phyloP scores from a whole-genome alignment of 495 filamentous ascomycete genomes.

The Talaromyces thailandensis region DNA sequence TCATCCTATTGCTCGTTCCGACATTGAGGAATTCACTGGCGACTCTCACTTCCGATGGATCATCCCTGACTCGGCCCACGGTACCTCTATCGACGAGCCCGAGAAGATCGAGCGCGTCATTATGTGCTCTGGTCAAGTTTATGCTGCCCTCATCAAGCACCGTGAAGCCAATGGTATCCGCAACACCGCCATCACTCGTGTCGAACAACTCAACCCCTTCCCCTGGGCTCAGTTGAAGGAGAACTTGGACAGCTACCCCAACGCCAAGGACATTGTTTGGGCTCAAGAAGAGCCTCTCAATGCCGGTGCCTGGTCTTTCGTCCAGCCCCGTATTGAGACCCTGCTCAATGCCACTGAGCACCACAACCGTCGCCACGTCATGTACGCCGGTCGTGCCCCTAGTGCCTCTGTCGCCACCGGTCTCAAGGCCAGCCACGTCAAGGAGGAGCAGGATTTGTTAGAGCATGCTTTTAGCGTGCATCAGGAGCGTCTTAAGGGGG shows the following conservation, averaged over 20 bases:
- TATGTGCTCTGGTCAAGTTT: slow-evolving; percentile 92
- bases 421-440: slow-evolving; percentile 75
- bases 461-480: slow-evolving; percentile 60
- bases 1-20: slow-evolving; percentile 82
- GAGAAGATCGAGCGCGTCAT: slow-evolving; percentile 92
- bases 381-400: slow-evolving; percentile 89
- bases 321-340: slow-evolving; percentile 92
- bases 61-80: slow-evolving; percentile 79
- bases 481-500: slow-evolving; percentile 50
- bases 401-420: slow-evolving; percentile 90
- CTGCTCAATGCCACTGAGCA: slow-evolving; percentile 82
- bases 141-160: slow-evolving; percentile 81
- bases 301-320: slow-evolving; percentile 90
- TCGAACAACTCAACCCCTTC: slow-evolving; percentile 98
- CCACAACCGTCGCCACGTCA: slow-evolving; percentile 88
- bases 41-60: slow-evolving; percentile 95
- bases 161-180: slow-evolving; percentile 75
- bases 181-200: slow-evolving; percentile 84
- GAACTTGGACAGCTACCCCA: slow-evolving; percentile 92
- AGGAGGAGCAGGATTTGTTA: slow-evolving; percentile 89
- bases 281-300: slow-evolving; percentile 96
- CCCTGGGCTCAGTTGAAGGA: slow-evolving; percentile 93
- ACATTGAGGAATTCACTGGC: slow-evolving; percentile 79
- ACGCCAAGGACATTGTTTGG: slow-evolving; percentile 95
- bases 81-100: slow-evolving; percentile 58